Evolutionary conservation across 2,329 filamentous ascomycete genomes (phyloP), one percentile per base, ranked within the genome.

Genomic region (Cadophora sp.): DNA sequence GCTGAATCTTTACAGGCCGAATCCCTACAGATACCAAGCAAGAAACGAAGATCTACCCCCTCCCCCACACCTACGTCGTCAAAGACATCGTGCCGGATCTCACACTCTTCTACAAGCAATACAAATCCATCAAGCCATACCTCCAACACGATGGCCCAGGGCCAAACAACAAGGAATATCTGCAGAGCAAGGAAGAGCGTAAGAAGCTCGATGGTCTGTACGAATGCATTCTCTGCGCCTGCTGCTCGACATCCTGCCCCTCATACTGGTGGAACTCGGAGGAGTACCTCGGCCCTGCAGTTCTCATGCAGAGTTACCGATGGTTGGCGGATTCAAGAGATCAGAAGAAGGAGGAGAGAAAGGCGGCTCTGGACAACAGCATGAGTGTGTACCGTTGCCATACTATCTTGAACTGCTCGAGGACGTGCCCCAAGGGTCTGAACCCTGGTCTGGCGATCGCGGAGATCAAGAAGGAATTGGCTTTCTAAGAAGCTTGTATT

Each of bases 231-330:
- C 91, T 99, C 67, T 99, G 96, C 86, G 95, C 95, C 75, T 99
- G 96, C 90, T 99, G 96, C 89, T 96, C 92, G 73, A 99, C 96
- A 24, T 97, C 95, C 56, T 99, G 96, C 87, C 96, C 96, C n/a
- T 97, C 94, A 20, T 99, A 99, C 87, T 99, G 96, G 96, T 99
- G 96, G 96, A 99, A 99, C 86, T 90, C 91, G 75, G 94, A 98
- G 83, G 94, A 98, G 82, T 99, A 99, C 84, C 92, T 99, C 60
- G 96, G 96, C 71, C 96, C 96, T 68, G 96, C 96, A 73, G 93
- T 99, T 69, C 91, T 99, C 62, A 89, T 99, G 73, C 96, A 99
- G 84, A 97, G 94, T 9, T 99, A 98, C 89, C 90, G 95, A 79
- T 99, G 96, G 96, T 86, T 99, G 73, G 91, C 90, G 78, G 96